These are phyloP conservation scores for Pseudotulostoma volvatum DNA, from an alignment of 495 filamentous ascomycete genomes.

Conservation along the genomic window DNA sequence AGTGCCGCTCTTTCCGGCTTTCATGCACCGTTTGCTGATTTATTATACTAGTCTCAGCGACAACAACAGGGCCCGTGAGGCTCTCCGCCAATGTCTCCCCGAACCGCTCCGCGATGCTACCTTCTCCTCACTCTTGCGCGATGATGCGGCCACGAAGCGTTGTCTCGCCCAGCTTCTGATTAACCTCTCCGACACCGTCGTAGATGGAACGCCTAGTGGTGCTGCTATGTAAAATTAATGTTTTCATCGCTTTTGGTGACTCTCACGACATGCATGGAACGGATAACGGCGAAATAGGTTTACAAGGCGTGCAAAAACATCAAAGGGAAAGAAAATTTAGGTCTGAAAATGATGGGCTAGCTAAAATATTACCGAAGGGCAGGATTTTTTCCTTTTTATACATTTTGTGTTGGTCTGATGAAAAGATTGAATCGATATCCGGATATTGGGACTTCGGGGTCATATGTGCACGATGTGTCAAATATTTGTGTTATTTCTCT, in stretches of 20 bases:
- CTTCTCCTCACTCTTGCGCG: slow-evolving; percentile 88
- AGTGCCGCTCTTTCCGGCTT: no score
- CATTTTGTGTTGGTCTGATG: slow-evolving; percentile 12
- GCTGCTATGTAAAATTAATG: slow-evolving; percentile 32
- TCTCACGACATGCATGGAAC: slow-evolving; percentile 36
- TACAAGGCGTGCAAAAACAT: slow-evolving; percentile 23
- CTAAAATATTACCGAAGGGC: no score
- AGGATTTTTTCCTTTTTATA: slow-evolving; percentile 11
- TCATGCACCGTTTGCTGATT: slow-evolving; percentile 11
- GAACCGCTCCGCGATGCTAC: slow-evolving; percentile 94
- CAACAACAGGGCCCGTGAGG: slow-evolving; percentile 89
- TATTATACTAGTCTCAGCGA: slow-evolving; percentile 57
- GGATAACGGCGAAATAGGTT: slow-evolving; percentile 31
- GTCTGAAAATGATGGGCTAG: no score
- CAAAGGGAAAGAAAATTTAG: no score
- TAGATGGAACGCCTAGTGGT: slow-evolving; percentile 37
- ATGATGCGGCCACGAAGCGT: slow-evolving; percentile 95
- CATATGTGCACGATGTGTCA: slow-evolving; percentile 21
- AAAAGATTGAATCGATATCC: slow-evolving; percentile 6
- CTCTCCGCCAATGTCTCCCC: slow-evolving; percentile 88
- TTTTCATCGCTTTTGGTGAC: slow-evolving; percentile 23
- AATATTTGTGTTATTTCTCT: slow-evolving; percentile 8
- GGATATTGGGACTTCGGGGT: slow-evolving; percentile 11
- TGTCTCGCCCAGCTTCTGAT: slow-evolving; percentile 93
- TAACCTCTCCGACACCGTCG: slow-evolving; percentile 87